A percentile compares a stretch with the other conserved stretches of the same genome.
phyloP scores from a whole-genome alignment of 176 grass and related monocot species.

The Carex myosuroides region DNA sequence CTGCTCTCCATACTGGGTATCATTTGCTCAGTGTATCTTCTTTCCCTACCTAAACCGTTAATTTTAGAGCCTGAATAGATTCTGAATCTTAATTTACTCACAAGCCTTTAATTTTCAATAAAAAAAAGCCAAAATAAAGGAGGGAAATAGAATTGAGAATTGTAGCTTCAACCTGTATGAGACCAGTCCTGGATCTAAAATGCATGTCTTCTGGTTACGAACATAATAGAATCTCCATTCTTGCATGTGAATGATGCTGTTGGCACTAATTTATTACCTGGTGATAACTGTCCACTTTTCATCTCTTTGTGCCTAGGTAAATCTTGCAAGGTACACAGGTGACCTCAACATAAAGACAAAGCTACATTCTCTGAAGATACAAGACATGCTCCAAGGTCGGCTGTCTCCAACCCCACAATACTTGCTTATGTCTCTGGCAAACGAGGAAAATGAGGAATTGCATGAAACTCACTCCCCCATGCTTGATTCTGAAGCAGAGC shows the following conservation, averaged over 20 bases:
- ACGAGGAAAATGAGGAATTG: slow-evolving; percentile 68
- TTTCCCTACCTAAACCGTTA: not conserved
- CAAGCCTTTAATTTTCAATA: not conserved
- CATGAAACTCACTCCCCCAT: slow-evolving; percentile 26
- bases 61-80: not conserved
- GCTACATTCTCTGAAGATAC: slow-evolving; percentile 85
- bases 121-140: not conserved
- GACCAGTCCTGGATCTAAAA: not conserved
- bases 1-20: not conserved
- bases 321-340: slow-evolving; percentile 56
- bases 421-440: slow-evolving; percentile 67
- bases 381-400: slow-evolving; percentile 75
- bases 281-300: slow-evolving; percentile 1
- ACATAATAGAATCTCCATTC: not conserved
- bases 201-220: not conserved
- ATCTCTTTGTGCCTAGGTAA: slow-evolving; percentile 49
- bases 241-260: not conserved
- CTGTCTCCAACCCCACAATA: slow-evolving; percentile 51
- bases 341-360: slow-evolving; percentile 85
- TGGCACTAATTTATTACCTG: not conserved
- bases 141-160: not conserved
- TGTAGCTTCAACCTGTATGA: not conserved
- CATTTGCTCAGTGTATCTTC: not conserved
- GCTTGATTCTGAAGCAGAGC: slow-evolving; percentile 36
- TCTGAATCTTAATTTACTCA: not conserved